Base-by-base conservation (phyloP, 768 basidiomycete genomes). In the Baorangia bicolor region DNA sequence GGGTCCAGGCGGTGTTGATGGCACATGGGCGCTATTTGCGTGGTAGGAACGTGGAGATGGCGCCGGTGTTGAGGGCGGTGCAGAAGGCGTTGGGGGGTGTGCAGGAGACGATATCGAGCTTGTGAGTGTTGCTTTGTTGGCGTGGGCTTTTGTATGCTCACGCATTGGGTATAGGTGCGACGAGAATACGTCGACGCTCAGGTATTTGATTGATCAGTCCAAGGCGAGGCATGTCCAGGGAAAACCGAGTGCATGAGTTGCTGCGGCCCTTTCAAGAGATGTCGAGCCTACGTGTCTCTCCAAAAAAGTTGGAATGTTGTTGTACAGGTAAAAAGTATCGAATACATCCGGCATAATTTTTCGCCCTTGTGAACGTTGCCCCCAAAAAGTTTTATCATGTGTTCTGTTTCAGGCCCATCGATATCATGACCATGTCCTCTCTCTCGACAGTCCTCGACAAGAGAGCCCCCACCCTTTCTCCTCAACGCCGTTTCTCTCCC, bases 81-180 rank as follows among this genome's bases (percentile, higher is more conserved):
- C 91, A 94, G 67, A 94, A 91, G 70, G 88, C 86, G 13, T 72
- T 98, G 47, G 78, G 79, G 38, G 91, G 90, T 39, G 86, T 85
- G 49, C 88, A 96, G 74, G 81, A 82, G 63, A 84, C 85, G 42
- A 83, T 98, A 59, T 84, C 90, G 2, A 85, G 81, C 66, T 62
- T 96, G 93, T 96, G 70, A 78, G 92, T 79, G 50, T 23, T 39
- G 1, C 30, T 46, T 72, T 25, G 30, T 40, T 46, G 28, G 27
- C 16, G 13, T 51, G 28, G 28, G 44, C 39, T 39, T 20, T 1
- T 20, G 28, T 45, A 34, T 6, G 27, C 59, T 62, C 50, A 60
- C 55, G 41, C 40, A 55, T 37, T 16, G 60, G 50, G 56, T 53
- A 43, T 67, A 97, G 94, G 64, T 94, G 90, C 69, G 89, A 94